Conservation (phyloP, 2,329 filamentous ascomycete species). For the Aspergillus sp. region DNA sequence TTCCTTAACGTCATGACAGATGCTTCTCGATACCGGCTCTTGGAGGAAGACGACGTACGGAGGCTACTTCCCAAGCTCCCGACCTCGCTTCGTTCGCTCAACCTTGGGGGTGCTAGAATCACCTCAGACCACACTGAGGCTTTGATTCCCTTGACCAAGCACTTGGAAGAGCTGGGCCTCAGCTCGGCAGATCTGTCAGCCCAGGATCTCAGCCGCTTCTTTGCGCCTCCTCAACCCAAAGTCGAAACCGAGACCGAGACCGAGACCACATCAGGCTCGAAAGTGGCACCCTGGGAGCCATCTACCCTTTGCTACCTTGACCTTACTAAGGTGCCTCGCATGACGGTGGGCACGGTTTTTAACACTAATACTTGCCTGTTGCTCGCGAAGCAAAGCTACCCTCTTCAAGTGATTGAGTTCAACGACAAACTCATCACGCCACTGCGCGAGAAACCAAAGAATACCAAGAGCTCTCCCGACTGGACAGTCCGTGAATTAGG, state of each 20-base stretch:
- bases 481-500: constrained; percentile 71
- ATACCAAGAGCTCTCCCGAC: constrained; percentile 56
- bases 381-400: constrained; percentile 60
- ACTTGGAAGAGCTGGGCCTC: constrained; percentile 74
- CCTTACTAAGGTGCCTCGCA: constrained; percentile 65
- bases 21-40: constrained; percentile 68
- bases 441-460: constrained; percentile 62
- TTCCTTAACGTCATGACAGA: constrained; percentile 75
- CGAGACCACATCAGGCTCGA: constrained; percentile 19
- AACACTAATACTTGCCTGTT: constrained; percentile 56
- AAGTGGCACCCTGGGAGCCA: constrained; percentile 48
- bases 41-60: constrained; percentile 65
- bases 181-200: constrained; percentile 66
- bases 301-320: constrained; percentile 73
- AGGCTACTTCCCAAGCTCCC: constrained; percentile 67
- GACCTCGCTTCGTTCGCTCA: constrained; percentile 67
- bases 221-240: constrained; percentile 40
- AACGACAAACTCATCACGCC: constrained; percentile 66
- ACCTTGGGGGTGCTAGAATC: constrained; percentile 73
- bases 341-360: constrained; percentile 59
- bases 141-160: constrained; percentile 65
- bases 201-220: constrained; percentile 63
- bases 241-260: background rate
- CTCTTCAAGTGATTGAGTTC: constrained; percentile 75
- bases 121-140: constrained; percentile 62